Base-by-base conservation (phyloP, 257 asterid genomes). In the Thymus mandschuricus region DNA sequence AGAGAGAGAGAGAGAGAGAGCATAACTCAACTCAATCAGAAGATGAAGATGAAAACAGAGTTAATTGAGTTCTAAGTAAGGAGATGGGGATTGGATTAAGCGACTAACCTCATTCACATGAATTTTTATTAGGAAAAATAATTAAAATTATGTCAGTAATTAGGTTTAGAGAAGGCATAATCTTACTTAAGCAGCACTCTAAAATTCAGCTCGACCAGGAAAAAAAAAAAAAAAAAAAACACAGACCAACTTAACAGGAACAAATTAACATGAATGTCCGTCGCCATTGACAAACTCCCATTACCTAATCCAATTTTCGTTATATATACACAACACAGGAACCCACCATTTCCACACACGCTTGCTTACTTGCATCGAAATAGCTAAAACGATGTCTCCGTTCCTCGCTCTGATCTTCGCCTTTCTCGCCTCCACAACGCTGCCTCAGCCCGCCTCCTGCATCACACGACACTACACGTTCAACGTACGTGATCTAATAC, bases 181-280 rank as follows among this genome's bases (percentile, higher is more conserved):
- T 75, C 62, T 88, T 86, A 65, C 96, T 88, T 88, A 44, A 74
- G 40, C 65, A 81, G 45, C 83, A 88, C 96, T 86, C 92, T 82
- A 88, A 84, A 88, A 81, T 69, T 85, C 71, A 80, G 77, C 81
- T 72, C 66, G 84, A 82, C 89, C 91, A 83, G 78, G 0, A 21
- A 21, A 21, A 21, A 21, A 21, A 0, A 21, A 21, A 21, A 21
- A 0, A 21, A 21, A 21, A 21, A 21, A 66, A 28, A 64, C 70
- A 54, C 34, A 54, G 81, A 76, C 68, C 71, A 70, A 52, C 77
- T 67, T 73, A 48, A 74, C 54, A 33, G 43, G 57, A 72, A 73
- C 66, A 28, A 21, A 21, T 21, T 21, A 21, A 68, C 77, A 59
- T 52, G 63, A 74, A 64, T 64, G 41, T 40, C 31, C 30, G 41